A percentile compares a stretch with the other conserved stretches of the same genome.
These are phyloP conservation scores for Berkeleyomyces rouxiae DNA, from an alignment of 2,329 filamentous ascomycete genomes.

Conservation along the genomic window DNA sequence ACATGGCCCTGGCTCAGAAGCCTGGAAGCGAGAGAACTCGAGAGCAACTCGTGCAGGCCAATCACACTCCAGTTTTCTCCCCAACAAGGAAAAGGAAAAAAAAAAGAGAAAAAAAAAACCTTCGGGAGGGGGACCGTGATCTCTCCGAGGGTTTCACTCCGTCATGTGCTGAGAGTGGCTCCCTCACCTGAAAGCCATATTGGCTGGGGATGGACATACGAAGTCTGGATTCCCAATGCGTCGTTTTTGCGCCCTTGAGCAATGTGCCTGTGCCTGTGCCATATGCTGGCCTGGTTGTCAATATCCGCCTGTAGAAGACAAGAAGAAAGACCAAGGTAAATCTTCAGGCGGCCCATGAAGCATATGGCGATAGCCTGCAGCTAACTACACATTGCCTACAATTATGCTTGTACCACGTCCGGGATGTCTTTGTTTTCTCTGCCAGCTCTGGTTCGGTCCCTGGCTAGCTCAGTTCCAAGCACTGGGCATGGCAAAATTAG, in stretches of 20 bases:
- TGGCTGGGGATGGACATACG: constrained; percentile 1
- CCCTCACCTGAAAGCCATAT: constrained; percentile 2
- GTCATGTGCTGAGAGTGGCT: background rate
- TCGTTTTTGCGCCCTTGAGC: background rate
- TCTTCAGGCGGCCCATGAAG: background rate
- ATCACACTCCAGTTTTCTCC: background rate
- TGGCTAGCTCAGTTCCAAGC: no score
- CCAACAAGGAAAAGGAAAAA: background rate
- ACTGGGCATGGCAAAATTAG: no score
- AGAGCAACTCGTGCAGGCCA: background rate
- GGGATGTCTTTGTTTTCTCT: no score
- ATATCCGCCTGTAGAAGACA: background rate
- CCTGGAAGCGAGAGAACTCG: background rate
- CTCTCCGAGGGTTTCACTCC: background rate
- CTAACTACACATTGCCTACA: no score
- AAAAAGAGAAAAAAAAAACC: background rate
- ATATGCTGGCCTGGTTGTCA: background rate
- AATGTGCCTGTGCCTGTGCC: background rate
- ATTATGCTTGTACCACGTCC: no score
- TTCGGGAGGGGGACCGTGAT: background rate
- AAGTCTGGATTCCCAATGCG: background rate
- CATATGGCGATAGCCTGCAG: background rate
- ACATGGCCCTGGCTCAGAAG: background rate
- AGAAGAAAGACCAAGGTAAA: background rate
- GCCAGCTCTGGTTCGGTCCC: no score